phyloP scores from a whole-genome alignment of 331 rosid species.

The Phaseolus coccineus region DNA sequence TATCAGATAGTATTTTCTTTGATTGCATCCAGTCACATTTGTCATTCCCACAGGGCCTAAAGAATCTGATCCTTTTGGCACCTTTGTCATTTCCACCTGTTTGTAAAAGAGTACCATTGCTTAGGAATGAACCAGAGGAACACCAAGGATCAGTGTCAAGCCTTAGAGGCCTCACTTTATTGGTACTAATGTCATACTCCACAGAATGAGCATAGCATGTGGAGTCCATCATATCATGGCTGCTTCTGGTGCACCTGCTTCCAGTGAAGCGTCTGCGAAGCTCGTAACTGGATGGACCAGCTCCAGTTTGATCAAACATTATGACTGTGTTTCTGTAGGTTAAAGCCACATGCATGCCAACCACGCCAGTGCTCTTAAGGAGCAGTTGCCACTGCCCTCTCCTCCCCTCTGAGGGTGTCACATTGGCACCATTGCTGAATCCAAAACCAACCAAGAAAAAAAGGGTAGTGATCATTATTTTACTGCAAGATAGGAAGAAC shows the following conservation, averaged over 20 bases:
- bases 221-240: constrained; percentile 51
- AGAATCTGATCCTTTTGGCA: constrained; percentile 54
- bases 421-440: constrained; percentile 37
- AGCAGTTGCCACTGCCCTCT: constrained; percentile 76
- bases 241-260: constrained; percentile 45
- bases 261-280: constrained; percentile 59
- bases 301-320: constrained; percentile 73
- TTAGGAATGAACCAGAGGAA: constrained; percentile 77
- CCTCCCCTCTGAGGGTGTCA: neutral
- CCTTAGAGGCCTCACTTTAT: constrained; percentile 62
- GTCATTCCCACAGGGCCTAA: constrained; percentile 54
- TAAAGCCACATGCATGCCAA: constrained; percentile 81
- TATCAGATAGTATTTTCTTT: constrained; percentile 47
- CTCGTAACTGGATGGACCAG: constrained; percentile 60
- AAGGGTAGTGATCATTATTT: constrained; percentile 31
- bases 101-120: constrained; percentile 79
- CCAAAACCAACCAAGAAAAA: constrained; percentile 40
- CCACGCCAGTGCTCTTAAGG: constrained; percentile 63
- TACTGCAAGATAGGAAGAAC: constrained; percentile 2
- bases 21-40: constrained; percentile 70
- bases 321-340: constrained; percentile 68
- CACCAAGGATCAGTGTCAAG: constrained; percentile 82
- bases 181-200: constrained; percentile 65
- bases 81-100: constrained; percentile 69
- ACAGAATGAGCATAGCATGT: constrained; percentile 83